A percentile compares a stretch with the other conserved stretches of the same genome.
Evolutionary conservation across 2,329 filamentous ascomycete species (phyloP).

Genomic region (Macroventuria anomochaeta): DNA sequence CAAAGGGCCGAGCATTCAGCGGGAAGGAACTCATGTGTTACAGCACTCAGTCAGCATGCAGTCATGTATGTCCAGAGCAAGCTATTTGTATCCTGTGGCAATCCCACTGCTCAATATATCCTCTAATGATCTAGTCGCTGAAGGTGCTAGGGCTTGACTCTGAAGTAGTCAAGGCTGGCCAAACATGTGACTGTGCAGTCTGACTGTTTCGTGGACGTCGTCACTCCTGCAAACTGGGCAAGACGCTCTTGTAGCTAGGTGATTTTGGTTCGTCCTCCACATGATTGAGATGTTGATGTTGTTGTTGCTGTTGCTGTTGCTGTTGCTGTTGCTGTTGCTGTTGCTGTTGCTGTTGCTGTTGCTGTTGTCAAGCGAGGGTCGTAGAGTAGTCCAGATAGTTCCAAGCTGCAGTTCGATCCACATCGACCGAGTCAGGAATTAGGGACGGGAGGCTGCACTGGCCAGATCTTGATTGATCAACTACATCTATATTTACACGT

Average conservation of each 20-base stretch:
- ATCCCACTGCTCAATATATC: not conserved
- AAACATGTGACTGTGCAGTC: too few relatives aligned
- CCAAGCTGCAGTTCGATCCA: not conserved
- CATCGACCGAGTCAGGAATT: not conserved
- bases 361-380: not conserved
- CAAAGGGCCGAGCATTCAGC: conserved; percentile 4
- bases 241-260: too few relatives aligned
- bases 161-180: not conserved
- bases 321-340: too few relatives aligned
- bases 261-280: too few relatives aligned
- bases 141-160: too few relatives aligned
- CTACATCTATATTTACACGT: conserved; percentile 51
- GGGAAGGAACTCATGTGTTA: not conserved
- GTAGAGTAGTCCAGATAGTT: too few relatives aligned
- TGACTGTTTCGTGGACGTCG: too few relatives aligned
- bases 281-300: too few relatives aligned
- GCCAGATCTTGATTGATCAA: conserved; percentile 42
- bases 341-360: too few relatives aligned
- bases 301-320: too few relatives aligned
- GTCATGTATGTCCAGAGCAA: not conserved
- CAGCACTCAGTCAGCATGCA: conserved; percentile 9
- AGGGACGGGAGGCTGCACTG: conserved; percentile 17
- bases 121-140: too few relatives aligned
- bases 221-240: too few relatives aligned
- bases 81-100: not conserved